phyloP scores from a whole-genome alignment of 2,329 filamentous ascomycete species.

The Penicillium sp. region DNA sequence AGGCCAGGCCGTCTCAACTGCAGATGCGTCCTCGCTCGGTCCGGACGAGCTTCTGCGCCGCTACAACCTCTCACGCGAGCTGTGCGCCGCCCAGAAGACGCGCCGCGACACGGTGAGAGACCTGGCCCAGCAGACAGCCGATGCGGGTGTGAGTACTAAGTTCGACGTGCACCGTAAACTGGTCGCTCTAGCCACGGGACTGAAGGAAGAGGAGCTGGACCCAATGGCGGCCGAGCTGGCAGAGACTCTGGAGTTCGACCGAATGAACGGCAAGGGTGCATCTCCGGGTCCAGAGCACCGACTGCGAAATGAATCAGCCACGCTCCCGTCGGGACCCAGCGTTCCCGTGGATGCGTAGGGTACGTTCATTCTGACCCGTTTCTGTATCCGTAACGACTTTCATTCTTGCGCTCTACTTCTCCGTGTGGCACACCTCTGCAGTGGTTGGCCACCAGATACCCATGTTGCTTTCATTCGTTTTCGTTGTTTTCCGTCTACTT shows the following conservation, averaged over 20 bases:
- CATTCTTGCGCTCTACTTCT: conserved; percentile 10
- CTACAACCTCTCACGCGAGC: conserved; percentile 31
- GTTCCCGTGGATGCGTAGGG: conserved; percentile 34
- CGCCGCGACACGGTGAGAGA: conserved; percentile 38
- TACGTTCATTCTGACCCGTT: not conserved
- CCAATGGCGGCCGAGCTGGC: conserved; percentile 46
- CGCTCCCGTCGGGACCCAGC: conserved; percentile 25
- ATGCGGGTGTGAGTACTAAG: conserved; percentile 45
- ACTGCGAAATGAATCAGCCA: conserved; percentile 22
- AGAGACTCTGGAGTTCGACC: conserved; percentile 44
- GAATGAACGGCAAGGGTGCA: conserved; percentile 35
- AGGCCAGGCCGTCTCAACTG: conserved; percentile 11
- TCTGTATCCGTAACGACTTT: conserved; percentile 16
- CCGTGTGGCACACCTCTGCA: conserved; percentile 19
- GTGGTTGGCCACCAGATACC: conserved; percentile 35
- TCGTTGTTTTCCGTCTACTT: conserved; percentile 6
- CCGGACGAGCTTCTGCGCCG: conserved; percentile 30
- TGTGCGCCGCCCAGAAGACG: conserved; percentile 32
- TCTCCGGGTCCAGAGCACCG: conserved; percentile 29
- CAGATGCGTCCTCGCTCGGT: conserved; percentile 18
- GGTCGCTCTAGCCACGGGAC: conserved; percentile 45
- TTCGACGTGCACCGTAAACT: conserved; percentile 47
- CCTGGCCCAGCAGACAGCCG: conserved; percentile 42
- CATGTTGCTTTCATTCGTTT: conserved; percentile 14
- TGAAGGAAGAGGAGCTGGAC: conserved; percentile 47